phyloP scores from a whole-genome alignment of 78 protist genomes.

The Thecamonas trahens region DNA sequence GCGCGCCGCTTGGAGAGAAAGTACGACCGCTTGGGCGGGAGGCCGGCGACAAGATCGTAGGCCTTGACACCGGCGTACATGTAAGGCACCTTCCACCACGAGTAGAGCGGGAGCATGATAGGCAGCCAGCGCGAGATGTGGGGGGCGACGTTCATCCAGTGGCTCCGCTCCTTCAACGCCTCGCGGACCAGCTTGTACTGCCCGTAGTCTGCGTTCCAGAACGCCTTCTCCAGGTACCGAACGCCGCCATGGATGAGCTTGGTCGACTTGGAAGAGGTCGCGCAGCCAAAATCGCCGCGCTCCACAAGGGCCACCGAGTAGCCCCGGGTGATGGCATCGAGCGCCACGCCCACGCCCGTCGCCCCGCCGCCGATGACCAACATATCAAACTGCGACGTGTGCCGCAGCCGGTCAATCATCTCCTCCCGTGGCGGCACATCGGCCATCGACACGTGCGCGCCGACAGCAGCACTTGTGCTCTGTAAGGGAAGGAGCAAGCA shows the following conservation, averaged over 20 bases:
- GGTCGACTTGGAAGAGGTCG: slow-evolving; percentile 77
- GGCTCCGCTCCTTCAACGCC: slow-evolving; percentile 69
- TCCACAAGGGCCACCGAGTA: slow-evolving; percentile 39
- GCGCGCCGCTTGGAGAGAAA: slow-evolving; percentile 23
- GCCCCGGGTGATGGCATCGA: slow-evolving; percentile 74
- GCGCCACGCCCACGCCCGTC: slow-evolving; percentile 80
- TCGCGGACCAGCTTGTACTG: slow-evolving; percentile 63
- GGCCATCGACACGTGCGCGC: no score
- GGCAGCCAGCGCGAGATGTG: slow-evolving; percentile 76
- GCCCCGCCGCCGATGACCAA: slow-evolving; percentile 90
- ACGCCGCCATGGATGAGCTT: slow-evolving; percentile 92
- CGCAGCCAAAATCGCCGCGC: slow-evolving; percentile 76
- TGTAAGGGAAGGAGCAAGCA: no score
- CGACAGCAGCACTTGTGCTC: no score
- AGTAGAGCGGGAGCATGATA: slow-evolving; percentile 76
- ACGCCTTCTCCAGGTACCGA: slow-evolving; percentile 77
- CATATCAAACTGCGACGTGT: slow-evolving; percentile 57
- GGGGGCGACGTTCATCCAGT: slow-evolving; percentile 67
- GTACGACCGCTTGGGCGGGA: slow-evolving; percentile 8
- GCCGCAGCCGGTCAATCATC: no score
- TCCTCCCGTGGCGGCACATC: no score
- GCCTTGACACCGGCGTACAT: slow-evolving; percentile 60
- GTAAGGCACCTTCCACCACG: slow-evolving; percentile 50
- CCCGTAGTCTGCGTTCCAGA: slow-evolving; percentile 43
- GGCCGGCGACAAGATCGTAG: slow-evolving; percentile 75